phyloP scores from a whole-genome alignment of 1,139 yeast genomes.

The Suhomyces bokatorum region DNA sequence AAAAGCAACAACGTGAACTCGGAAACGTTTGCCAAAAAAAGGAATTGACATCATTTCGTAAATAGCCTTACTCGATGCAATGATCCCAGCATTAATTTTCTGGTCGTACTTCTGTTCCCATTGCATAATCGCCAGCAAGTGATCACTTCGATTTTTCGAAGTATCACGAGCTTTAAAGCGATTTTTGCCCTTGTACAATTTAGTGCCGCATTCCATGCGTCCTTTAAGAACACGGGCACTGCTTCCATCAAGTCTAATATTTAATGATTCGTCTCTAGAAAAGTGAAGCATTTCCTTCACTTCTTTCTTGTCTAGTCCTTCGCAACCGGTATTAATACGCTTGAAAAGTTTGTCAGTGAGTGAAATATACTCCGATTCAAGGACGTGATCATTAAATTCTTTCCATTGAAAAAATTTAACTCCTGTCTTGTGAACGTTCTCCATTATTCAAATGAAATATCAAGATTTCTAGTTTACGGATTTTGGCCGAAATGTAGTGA shows the following conservation, averaged over 20 bases:
- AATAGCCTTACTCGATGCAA: constrained; percentile 3
- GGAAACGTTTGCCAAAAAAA: neutral
- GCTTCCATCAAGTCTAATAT: neutral
- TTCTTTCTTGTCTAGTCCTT: neutral
- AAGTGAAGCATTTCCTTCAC: neutral
- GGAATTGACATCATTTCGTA: neutral
- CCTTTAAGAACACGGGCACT: neutral
- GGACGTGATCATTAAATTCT: too few relatives aligned
- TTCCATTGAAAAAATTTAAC: too few relatives aligned
- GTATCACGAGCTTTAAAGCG: neutral
- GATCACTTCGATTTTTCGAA: neutral
- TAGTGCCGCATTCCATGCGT: neutral
- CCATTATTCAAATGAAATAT: too few relatives aligned
- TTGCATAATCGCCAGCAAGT: neutral
- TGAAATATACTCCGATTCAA: neutral
- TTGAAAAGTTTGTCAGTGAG: neutral
- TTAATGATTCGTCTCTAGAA: neutral
- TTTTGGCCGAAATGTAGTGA: too few relatives aligned
- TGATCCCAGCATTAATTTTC: neutral
- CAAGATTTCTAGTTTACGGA: too few relatives aligned
- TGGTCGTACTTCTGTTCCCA: neutral
- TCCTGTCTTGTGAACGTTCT: too few relatives aligned
- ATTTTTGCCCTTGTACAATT: neutral
- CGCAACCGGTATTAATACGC: neutral
- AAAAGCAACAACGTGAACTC: neutral